Evolutionary conservation across 331 rosid genomes (phyloP).

Genomic region (Malus hybrid): DNA sequence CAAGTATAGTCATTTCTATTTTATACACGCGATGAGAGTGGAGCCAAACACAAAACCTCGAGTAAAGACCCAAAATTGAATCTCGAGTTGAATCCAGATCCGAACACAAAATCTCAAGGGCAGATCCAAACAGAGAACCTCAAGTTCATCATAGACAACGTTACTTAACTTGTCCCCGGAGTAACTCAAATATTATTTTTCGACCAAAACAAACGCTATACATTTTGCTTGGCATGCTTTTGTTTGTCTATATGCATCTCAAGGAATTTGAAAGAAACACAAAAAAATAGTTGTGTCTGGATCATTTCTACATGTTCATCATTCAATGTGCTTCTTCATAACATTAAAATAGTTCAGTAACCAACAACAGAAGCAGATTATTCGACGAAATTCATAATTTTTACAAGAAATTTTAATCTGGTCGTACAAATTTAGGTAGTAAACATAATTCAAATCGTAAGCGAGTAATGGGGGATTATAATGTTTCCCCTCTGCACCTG

Average conservation of each 20-base stretch:
- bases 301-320: not conserved
- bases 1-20: no score
- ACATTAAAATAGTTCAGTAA: not conserved
- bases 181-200: not conserved
- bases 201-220: not conserved
- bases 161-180: not conserved
- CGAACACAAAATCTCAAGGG: not conserved
- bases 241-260: not conserved
- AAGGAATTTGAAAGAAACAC: not conserved
- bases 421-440: constrained; percentile 30
- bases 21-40: not conserved
- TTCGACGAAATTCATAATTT: constrained; percentile 19
- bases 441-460: constrained; percentile 17
- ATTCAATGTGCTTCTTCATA: not conserved
- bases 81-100: not conserved
- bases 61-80: no score
- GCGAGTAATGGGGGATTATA: constrained; percentile 16
- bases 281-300: not conserved
- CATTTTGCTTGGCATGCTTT: not conserved
- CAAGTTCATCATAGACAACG: not conserved
- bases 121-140: not conserved
- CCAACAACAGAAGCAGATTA: not conserved
- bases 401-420: constrained; percentile 29
- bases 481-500: constrained; percentile 2
- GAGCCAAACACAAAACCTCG: not conserved